These are phyloP conservation scores for Taphrina deformans DNA, from an alignment of 1,139 yeast genomes.

Conservation along the genomic window DNA sequence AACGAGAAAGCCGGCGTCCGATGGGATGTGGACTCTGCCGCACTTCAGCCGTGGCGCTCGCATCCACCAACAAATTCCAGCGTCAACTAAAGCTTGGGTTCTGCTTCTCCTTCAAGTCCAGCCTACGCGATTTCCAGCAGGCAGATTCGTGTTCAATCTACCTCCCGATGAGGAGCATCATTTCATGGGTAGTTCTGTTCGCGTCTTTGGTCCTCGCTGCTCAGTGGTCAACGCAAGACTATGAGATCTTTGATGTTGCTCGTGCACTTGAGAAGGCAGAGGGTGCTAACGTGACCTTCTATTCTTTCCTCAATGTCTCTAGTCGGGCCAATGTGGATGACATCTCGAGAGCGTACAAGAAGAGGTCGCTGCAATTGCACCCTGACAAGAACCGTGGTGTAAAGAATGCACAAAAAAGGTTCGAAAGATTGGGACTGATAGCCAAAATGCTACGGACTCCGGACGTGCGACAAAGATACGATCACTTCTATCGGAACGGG, in stretches of 20 bases:
- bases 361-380: conserved; percentile 68
- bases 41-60: not conserved
- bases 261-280: conserved; percentile 65
- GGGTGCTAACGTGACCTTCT: conserved; percentile 65
- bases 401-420: conserved; percentile 55
- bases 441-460: conserved; percentile 69
- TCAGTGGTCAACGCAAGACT: conserved; percentile 34
- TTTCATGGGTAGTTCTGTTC: not conserved
- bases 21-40: not conserved
- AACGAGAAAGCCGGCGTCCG: too few relatives aligned
- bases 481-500: conserved; percentile 77
- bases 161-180: not conserved
- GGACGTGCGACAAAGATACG: conserved; percentile 67
- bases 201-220: conserved; percentile 19
- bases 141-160: not conserved
- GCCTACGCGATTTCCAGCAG: too few relatives aligned
- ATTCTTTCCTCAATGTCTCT: conserved; percentile 60
- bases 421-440: conserved; percentile 71
- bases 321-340: conserved; percentile 60
- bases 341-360: conserved; percentile 72
- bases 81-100: not conserved
- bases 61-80: not conserved
- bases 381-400: conserved; percentile 68
- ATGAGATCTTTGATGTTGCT: conserved; percentile 68
- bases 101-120: not conserved